These are phyloP conservation scores for Tympanopsis confertula DNA, from an alignment of 2,329 filamentous ascomycete species.

Conservation along the genomic window DNA sequence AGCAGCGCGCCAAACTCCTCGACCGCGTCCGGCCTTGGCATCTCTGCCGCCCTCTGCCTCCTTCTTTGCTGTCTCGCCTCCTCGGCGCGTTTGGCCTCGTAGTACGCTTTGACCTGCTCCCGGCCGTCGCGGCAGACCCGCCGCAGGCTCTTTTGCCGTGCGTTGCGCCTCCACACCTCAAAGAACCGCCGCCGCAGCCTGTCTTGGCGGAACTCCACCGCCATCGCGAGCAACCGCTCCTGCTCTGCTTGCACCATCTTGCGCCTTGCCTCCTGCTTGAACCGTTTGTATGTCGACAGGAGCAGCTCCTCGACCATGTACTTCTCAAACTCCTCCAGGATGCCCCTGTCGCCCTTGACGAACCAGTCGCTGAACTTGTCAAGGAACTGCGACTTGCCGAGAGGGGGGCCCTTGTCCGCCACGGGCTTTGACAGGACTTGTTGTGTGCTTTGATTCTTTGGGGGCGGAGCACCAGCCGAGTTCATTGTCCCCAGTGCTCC, in stretches of 20 bases:
- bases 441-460: too few relatives aligned
- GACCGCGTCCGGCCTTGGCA: too few relatives aligned
- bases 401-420: too few relatives aligned
- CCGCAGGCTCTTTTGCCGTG: neutral
- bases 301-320: neutral
- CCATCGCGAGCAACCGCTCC: too few relatives aligned
- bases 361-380: conserved; percentile 41
- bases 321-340: neutral
- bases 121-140: neutral
- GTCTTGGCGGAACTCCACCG: neutral
- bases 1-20: neutral
- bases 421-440: too few relatives aligned
- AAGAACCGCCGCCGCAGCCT: neutral
- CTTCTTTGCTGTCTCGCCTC: neutral
- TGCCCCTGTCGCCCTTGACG: conserved; percentile 25
- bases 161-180: neutral
- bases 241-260: neutral
- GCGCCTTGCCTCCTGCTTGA: neutral
- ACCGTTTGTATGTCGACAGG: neutral
- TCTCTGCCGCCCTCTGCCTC: neutral
- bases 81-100: neutral
- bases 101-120: neutral
- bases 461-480: too few relatives aligned
- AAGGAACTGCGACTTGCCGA: too few relatives aligned
- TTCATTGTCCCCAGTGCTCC: too few relatives aligned